Evolutionary conservation across 2,329 filamentous ascomycete genomes (phyloP), one percentile per base, ranked within the genome.

Genomic region (Xylaria sp.): DNA sequence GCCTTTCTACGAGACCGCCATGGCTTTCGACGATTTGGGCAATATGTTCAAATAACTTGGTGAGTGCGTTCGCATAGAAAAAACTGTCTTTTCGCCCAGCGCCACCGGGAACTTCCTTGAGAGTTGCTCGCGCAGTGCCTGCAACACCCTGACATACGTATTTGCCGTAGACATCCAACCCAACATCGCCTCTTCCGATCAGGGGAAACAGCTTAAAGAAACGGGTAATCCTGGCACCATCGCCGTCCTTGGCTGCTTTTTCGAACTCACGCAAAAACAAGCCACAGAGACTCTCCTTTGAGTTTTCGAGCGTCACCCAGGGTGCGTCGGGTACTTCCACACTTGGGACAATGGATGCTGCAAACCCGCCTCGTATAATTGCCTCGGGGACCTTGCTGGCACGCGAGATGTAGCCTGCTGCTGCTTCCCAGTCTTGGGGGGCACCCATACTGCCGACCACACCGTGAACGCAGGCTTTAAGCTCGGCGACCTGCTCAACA

Each of bases 121-220:
- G 85, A 75, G 93, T 97, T 48, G 88, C 86, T 59, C 96, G 89
- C 23, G 96, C 96, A 62, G 92, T 89, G 17, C 91, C 89, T 6
- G 95, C 94, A 44, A 99, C 95, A 17, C 96, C 96, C 79, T 97
- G 93, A 77, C 96, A 99, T 36, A 99, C 95, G 79, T 98, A 99
- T 73, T 91, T 89, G 1, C 96, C 96, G 79, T 99, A 99, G 3
- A 97, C 93, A 80, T 99, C 95, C 65, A 99, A 80, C 0, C 96
- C 96, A 7, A 95, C 92, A 64, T 97, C 93, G 2, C 93, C 90
- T 69, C 94, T 88, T 15, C 92, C 94, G 77, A 99, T 97, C 42
- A 99, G 83, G 17, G 96, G 96, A 76, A 99, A 99, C 44, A 99
- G 84, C 83, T 99, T 99, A 84, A 99, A 99, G 84, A 99, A 99